Evolutionary conservation across 1,284 basidiomycete species (phyloP), one percentile per base, ranked within the genome.

Genomic region (Hortiboletus rubellus): DNA sequence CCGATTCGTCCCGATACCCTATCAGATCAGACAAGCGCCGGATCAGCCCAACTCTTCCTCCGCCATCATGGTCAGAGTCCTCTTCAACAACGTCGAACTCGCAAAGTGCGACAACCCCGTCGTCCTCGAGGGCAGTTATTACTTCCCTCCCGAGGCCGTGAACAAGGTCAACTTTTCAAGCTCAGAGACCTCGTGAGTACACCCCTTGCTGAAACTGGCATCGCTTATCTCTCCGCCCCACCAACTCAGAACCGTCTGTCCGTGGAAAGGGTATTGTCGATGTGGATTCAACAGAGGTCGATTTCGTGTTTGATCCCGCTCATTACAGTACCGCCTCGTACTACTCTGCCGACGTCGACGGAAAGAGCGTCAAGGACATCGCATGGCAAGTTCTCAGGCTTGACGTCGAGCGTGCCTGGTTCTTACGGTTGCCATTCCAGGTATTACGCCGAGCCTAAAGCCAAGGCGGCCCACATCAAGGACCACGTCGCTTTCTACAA

Each of bases 401-500:
- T 27, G 30, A 24, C 44, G 27, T 15, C 27, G 45, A 18, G 7
- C 9, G 52, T n/a, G 45, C 46, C 50, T 50, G 34, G 34, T 42
- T n/a, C 56, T 50, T 49, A 56, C 22, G 8, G 27, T 38, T 33
- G 3, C 37, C 38, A 15, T 41, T 6, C 51, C 51, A 87, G 86
- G 87, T 86, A 83, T 64, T 88, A 89, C 63, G 80, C 85, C 0
- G 58, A 74, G 5, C 73, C 85, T 1, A 80, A 74, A 42, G 73
- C 77, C 10, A 79, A 76, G 60, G 86, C 85, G 0, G 76, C 78
- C 52, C 65, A 78, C 15, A 86, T 89, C 65, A 77, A 85, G 67
- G 75, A 76, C 17, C 82, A 85, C 61, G 73, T 87, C 37, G 86
- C 85, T 0, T 87, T 88, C 66, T 85, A 87, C 74, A 86, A 86